Base-by-base conservation (phyloP, 345 rosid species). In the Capsella bursapastoris region DNA sequence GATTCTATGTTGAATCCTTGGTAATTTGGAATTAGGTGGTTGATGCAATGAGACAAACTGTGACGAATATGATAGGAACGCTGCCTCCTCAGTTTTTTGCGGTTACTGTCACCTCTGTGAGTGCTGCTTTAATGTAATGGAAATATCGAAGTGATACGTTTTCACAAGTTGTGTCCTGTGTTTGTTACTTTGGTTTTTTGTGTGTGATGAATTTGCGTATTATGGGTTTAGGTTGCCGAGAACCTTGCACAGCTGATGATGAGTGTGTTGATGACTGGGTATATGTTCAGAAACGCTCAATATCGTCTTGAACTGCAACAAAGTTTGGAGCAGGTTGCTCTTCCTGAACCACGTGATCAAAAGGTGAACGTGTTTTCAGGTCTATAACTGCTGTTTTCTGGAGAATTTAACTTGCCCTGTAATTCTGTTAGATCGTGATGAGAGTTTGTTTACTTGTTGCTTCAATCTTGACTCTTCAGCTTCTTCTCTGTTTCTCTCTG, bases 181-280 rank as follows among this genome's bases (percentile, higher is more conserved):
- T 44, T 44, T 5, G 3, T 13, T 44, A 44, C 48, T 44, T 38
- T 62, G 65, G 25, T 12, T 60, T 60, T 70, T 52, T 70, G 0
- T 34, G 37, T 6, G 44, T 69, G 13, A 22, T 70, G 57, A 22
- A 48, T 58, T 50, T 25, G 57, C 2, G n/a, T 1, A 13, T 69
- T 55, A 0, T 47, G 25, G 67, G 70, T 78, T 78, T 85, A 90
- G 99, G 98, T 95, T 64, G 98, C 98, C 66, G 99, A 95, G 76
- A 92, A 92, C 82, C 98, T 95, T 74, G 97, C 99, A 5, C 98
- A 95, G 84, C 86, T 95, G 37, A 92, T 95, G 99, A 90, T 90
- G 76, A 90, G 98, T 12, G 88, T 95, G 16, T 75, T 95, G 90
- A 90, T 92, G 97, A 95, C 98, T 66, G 99, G 99, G 44, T 95